Percentiles rank a stretch among this genome's conserved stretches.
These are phyloP conservation scores for Tetraselmis chui DNA, from an alignment of 139 green algal genomes.

Conservation along the genomic window DNA sequence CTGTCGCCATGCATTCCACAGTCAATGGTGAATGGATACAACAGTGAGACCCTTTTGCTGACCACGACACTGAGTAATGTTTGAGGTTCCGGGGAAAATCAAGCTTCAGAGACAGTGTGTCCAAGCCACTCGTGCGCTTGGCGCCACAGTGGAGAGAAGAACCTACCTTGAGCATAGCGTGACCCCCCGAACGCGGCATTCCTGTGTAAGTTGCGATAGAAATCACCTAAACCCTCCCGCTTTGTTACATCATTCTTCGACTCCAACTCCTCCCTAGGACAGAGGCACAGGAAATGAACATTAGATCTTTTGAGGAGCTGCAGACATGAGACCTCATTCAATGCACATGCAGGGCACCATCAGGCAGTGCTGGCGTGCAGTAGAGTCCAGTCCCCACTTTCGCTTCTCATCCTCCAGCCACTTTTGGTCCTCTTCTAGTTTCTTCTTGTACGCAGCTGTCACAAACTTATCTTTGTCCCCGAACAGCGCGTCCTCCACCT, in stretches of 20 bases:
- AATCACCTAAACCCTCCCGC: constrained; percentile 27
- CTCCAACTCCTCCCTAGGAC: constrained; percentile 1
- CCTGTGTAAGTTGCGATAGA: constrained; percentile 33
- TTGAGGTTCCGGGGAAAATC: too few species aligned
- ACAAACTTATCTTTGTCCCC: constrained; percentile 93
- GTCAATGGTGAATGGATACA: not conserved
- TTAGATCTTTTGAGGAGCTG: not conserved
- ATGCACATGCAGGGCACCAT: not conserved
- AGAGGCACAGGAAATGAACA: not conserved
- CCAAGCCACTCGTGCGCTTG: too few species aligned
- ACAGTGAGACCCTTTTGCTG: not conserved
- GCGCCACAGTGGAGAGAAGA: not conserved
- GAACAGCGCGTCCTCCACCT: constrained; percentile 83
- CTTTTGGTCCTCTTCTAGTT: constrained; percentile 85
- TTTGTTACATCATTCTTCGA: constrained; percentile 28
- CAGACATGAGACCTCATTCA: not conserved
- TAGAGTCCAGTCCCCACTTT: constrained; percentile 10
- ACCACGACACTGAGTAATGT: not conserved
- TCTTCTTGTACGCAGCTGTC: constrained; percentile 84
- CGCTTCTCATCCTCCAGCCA: constrained; percentile 39
- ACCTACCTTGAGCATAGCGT: not conserved
- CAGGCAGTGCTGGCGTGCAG: not conserved
- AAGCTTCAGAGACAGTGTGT: too few species aligned
- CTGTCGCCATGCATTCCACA: too few species aligned
- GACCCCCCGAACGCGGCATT: constrained; percentile 15